Base-by-base conservation (phyloP, 2,329 filamentous ascomycete genomes). In the Diaporthe australafricana region DNA sequence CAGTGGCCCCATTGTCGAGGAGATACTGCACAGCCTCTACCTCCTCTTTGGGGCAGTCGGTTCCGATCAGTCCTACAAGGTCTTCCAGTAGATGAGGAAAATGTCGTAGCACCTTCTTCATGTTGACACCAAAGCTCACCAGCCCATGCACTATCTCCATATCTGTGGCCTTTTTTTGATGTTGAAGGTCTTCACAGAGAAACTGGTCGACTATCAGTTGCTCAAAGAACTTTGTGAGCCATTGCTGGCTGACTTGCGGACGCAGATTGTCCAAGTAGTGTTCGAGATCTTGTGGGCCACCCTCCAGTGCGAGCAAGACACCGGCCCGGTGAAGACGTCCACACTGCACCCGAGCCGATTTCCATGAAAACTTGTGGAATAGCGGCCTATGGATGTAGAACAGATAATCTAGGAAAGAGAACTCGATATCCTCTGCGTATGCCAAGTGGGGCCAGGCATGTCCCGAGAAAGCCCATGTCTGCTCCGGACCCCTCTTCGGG, bases 1-100 rank as follows among this genome's bases (percentile, higher is more conserved):
- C 62, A 27, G 35, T 20, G 11, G 47, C 47, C 17, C 62, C 62
- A 30, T 52, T 16, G 7, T n/a, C 8, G 22, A 52, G n/a, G 14
- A 66, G 62, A 17, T 38, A 50, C n/a, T 52, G 14, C n/a, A 50
- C 45, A 16, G 47, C 62, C 20, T 66, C 45, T 3, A 52, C 27
- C 47, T 66, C 20, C 12, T 20, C 1, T 25, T 9, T 14, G 11
- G 9, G 5, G 4, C 20, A 50, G 16, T 38, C 30, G 27, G 25
- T 20, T 35, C 52, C 30, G 1, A 56, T 27, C 11, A 38, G 5
- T 12, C 2, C 9, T 14, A 9, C 12, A 3, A 38, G 22, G 3
- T 3, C 6, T 7, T 38, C 4, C 12, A 56, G 53, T 22, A 56
- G 14, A 4, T 1, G 5, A 3, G 16, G 30, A 7, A n/a, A 27